A percentile compares a stretch with the other conserved stretches of the same genome.
Conservation (phyloP, 2,329 filamentous ascomycete species). For the Phaeoacremonium minimum region DNA sequence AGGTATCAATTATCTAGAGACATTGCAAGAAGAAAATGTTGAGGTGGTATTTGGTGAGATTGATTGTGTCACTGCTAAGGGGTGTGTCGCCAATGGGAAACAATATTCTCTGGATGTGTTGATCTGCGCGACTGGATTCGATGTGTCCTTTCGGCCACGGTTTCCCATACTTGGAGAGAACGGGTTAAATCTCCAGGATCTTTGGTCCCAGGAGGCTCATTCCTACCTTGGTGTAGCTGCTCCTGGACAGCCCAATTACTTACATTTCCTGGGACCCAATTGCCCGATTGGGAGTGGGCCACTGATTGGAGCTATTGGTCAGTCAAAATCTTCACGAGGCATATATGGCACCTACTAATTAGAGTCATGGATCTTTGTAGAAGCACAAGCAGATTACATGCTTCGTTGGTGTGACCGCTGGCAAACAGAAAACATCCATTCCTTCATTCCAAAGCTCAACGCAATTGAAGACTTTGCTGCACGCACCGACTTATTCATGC, state of each 20-base stretch:
- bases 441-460: background rate
- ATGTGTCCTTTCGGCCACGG: constrained; percentile 12
- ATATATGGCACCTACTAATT: too few relatives aligned
- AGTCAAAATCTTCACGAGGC: too few relatives aligned
- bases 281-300: background rate
- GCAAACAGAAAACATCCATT: background rate
- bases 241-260: background rate
- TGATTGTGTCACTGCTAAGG: too few relatives aligned
- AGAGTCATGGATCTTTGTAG: too few relatives aligned
- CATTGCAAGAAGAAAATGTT: background rate
- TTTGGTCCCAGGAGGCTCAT: background rate
- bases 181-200: background rate
- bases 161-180: background rate
- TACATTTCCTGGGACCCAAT: background rate
- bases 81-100: too few relatives aligned
- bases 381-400: background rate
- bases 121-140: constrained; percentile 37
- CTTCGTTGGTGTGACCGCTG: background rate
- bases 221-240: background rate
- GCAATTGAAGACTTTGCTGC: background rate
- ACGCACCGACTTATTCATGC: background rate
- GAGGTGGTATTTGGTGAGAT: background rate
- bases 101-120: constrained; percentile 28
- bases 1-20: background rate
- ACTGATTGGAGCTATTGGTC: background rate